phyloP scores from a whole-genome alignment of 768 basidiomycete genomes.

The Trametes cubensis region DNA sequence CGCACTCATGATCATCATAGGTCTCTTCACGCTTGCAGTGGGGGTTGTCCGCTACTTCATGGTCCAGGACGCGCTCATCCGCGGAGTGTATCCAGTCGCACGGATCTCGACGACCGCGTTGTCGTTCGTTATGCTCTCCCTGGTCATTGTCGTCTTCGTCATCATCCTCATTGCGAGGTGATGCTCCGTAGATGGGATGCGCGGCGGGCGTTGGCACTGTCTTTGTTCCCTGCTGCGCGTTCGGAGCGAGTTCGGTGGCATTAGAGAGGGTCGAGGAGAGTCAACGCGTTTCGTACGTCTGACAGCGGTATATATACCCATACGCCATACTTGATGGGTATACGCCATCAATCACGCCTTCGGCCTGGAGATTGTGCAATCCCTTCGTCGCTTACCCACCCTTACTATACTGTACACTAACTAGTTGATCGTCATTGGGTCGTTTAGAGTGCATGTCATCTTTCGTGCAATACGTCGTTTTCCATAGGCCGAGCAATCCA shows the following conservation, averaged over 20 bases:
- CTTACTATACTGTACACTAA: slow-evolving; percentile 1
- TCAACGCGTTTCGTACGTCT: background rate
- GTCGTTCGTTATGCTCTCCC: slow-evolving; percentile 32
- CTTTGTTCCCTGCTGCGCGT: background rate
- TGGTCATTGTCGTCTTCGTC: slow-evolving; percentile 43
- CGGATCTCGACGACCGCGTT: slow-evolving; percentile 38
- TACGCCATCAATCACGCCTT: slow-evolving; percentile 19
- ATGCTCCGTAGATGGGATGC: background rate
- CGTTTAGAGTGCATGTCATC: too few relatives aligned
- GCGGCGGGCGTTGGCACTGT: background rate
- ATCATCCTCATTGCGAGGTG: slow-evolving; percentile 34
- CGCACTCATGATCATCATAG: slow-evolving; percentile 41
- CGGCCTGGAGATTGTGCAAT: background rate
- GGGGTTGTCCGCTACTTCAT: slow-evolving; percentile 43
- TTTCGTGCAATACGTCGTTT: too few relatives aligned
- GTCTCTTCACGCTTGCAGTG: slow-evolving; percentile 39
- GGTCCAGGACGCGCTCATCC: slow-evolving; percentile 41
- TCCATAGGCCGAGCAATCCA: too few relatives aligned
- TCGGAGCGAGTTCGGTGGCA: background rate
- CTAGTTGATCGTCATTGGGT: background rate
- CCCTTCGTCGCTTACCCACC: slow-evolving; percentile 2
- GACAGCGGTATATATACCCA: slow-evolving; percentile 12
- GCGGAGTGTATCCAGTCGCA: slow-evolving; percentile 48
- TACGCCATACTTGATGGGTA: slow-evolving; percentile 14
- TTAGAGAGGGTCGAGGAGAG: background rate